Base-by-base conservation (phyloP, 768 basidiomycete species). In the Vishniacozyma victoriae region DNA sequence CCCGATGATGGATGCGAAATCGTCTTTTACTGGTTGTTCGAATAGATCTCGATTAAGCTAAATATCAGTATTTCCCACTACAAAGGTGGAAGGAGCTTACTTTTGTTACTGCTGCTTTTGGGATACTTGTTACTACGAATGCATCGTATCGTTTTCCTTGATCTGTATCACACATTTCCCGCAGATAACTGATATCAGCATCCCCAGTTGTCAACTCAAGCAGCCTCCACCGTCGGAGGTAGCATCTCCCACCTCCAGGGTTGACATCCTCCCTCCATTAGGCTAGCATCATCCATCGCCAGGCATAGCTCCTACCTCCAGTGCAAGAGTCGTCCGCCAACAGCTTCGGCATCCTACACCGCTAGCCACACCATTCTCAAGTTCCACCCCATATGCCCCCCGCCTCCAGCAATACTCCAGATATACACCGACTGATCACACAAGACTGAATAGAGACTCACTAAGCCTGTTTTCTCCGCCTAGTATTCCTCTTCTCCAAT, bases 41-140 rank as follows among this genome's bases (percentile, higher is more conserved):
- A 45, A 60, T 16, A 63, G 16, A 22, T 67, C 64, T 16, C 58
- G 25, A 47, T 59, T 60, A n/a, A 67, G 54, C 61, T 67, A 40
- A n/a, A n/a, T 9, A n/a, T 33, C 29, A 33, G 29, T 33, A n/a
- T 9, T 33, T 9, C 29, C 9, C 29, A 9, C n/a, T 9, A 33
- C n/a, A n/a, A 44, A 22, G 18, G 20, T 29, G 2, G 5, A 19
- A 40, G 3, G 35, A 7, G 24, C 64, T 31, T 20, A 62, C 64
- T 51, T 44, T 44, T 41, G 49, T 60, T 35, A 67, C 48, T 11
- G 57, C 56, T 31, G 54, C 37, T 39, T 45, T 56, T 4, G 56
- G 56, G 14, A 67, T 41, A 19, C 52, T 46, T 33, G 46, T 55
- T 1, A 51, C 41, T 16, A 31, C 45, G 47, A 63, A 67, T 3